A percentile compares a stretch with the other conserved stretches of the same genome.
Evolutionary conservation across 306 rosid species (phyloP).

Genomic region (Quercus agrifolia): DNA sequence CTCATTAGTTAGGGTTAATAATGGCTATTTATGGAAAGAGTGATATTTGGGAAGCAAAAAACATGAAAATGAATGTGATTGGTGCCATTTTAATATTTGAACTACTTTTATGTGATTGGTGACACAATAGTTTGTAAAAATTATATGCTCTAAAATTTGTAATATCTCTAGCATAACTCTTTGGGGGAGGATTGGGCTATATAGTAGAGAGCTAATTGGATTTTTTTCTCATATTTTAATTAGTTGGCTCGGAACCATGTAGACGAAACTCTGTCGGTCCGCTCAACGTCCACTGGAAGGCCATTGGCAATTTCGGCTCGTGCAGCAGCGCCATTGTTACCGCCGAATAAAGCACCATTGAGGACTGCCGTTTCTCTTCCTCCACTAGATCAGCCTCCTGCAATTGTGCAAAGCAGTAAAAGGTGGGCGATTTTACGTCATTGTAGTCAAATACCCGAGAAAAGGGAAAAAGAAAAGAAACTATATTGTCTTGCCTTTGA

Average conservation of each 20-base stretch:
- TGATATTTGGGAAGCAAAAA: not conserved
- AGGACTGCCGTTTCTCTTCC: conserved; percentile 61
- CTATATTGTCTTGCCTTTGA: not conserved
- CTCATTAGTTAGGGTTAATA: not conserved
- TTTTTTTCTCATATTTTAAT: conserved; percentile 19
- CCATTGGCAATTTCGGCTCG: conserved; percentile 30
- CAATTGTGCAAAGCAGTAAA: conserved; percentile 44
- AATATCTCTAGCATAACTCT: too few species aligned
- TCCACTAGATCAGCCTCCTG: conserved; percentile 49
- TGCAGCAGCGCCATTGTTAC: conserved; percentile 39
- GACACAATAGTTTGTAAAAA: too few species aligned
- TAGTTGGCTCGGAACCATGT: conserved; percentile 54
- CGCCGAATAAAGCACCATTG: conserved; percentile 40
- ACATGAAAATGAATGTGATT: too few species aligned
- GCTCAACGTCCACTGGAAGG: conserved; percentile 53
- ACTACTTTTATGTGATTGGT: too few species aligned
- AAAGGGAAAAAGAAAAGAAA: not conserved
- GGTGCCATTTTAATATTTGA: too few species aligned
- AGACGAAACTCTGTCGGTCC: conserved; percentile 46
- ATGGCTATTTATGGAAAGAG: not conserved
- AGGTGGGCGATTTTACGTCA: conserved; percentile 33
- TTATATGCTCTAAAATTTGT: too few species aligned
- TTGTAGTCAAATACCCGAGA: not conserved
- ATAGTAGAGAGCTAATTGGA: conserved; percentile 18
- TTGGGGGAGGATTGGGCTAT: not conserved